Evolutionary conservation across 2,329 filamentous ascomycete genomes (phyloP).

Genomic region (Akanthomyces dipterigenus): DNA sequence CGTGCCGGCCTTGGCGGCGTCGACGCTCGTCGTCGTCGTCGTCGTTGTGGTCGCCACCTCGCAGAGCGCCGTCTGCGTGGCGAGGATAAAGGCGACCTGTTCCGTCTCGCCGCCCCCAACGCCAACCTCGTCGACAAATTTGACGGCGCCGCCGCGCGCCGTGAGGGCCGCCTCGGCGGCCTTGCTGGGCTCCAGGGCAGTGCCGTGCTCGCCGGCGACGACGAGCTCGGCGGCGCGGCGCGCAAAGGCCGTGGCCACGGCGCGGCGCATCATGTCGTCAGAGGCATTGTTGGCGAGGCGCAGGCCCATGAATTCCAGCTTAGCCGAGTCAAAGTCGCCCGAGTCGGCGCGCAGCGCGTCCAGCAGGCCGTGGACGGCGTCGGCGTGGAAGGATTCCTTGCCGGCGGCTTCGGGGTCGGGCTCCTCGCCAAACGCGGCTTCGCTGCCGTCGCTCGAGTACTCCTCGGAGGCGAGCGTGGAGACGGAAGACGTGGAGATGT

Average conservation of each 20-base stretch:
- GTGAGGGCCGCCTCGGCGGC: conserved; percentile 58
- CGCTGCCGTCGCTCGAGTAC: conserved; percentile 58
- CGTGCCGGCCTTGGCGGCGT: conserved; percentile 42
- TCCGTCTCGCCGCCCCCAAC: conserved; percentile 63
- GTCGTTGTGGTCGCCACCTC: conserved; percentile 33
- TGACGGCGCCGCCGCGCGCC: conserved; percentile 43
- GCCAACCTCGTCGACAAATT: conserved; percentile 53
- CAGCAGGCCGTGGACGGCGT: conserved; percentile 79
- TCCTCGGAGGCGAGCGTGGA: conserved; percentile 59
- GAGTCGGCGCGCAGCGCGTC: conserved; percentile 72
- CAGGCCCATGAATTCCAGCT: conserved; percentile 89
- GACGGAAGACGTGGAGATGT: conserved; percentile 48
- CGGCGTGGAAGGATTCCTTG: conserved; percentile 64
- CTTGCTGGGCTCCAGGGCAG: conserved; percentile 49
- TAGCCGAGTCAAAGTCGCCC: conserved; percentile 71
- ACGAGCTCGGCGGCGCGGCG: conserved; percentile 69
- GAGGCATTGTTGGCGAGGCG: conserved; percentile 86
- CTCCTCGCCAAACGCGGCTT: conserved; percentile 59
- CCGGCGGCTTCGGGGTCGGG: conserved; percentile 45
- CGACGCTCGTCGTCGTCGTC: conserved; percentile 44
- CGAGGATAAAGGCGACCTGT: conserved; percentile 78
- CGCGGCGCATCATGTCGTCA: conserved; percentile 78
- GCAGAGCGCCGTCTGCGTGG: conserved; percentile 73
- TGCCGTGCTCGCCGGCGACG: conserved; percentile 36
- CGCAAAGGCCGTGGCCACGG: conserved; percentile 79